Conservation (phyloP, 768 basidiomycete species). For the Collybia sordida region DNA sequence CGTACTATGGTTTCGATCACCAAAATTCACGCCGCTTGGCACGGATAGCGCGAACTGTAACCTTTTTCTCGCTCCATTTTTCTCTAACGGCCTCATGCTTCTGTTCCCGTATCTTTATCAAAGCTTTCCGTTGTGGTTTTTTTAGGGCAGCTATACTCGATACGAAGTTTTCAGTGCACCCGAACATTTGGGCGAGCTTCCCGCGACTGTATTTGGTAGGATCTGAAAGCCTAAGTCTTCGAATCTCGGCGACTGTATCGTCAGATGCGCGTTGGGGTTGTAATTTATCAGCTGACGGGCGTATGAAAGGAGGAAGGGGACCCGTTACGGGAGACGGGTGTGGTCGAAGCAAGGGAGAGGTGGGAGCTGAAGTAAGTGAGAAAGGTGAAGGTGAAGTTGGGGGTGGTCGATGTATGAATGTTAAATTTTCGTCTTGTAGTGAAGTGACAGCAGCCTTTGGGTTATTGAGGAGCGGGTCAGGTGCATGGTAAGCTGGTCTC, state of each 20-base stretch:
- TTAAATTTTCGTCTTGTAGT: conserved; percentile 55
- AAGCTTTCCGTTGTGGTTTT: conserved; percentile 43
- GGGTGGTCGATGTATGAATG: conserved; percentile 85
- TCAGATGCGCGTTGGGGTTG: conserved; percentile 44
- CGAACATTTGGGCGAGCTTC: conserved; percentile 75
- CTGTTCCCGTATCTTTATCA: conserved; percentile 42
- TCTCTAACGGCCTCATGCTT: conserved; percentile 46
- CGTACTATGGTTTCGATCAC: conserved; percentile 37
- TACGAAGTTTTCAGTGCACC: conserved; percentile 69
- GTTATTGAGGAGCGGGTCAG: conserved; percentile 57
- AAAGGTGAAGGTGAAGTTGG: conserved; percentile 72
- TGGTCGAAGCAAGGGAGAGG: conserved; percentile 66
- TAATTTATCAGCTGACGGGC: conserved; percentile 34
- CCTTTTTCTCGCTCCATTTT: conserved; percentile 73
- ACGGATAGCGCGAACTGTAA: conserved; percentile 59
- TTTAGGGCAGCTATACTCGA: conserved; percentile 62
- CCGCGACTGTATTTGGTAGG: conserved; percentile 60
- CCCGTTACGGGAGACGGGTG: conserved; percentile 22
- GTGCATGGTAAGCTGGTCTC: conserved; percentile 54
- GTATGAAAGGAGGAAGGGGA: conserved; percentile 48
- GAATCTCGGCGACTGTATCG: conserved; percentile 55
- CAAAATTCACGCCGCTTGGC: conserved; percentile 71
- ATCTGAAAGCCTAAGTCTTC: conserved; percentile 53
- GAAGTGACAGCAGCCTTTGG: conserved; percentile 50
- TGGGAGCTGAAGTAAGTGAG: conserved; percentile 67